Evolutionary conservation across 2,329 filamentous ascomycete genomes (phyloP).

Genomic region (Arthrobotrys conoides): DNA sequence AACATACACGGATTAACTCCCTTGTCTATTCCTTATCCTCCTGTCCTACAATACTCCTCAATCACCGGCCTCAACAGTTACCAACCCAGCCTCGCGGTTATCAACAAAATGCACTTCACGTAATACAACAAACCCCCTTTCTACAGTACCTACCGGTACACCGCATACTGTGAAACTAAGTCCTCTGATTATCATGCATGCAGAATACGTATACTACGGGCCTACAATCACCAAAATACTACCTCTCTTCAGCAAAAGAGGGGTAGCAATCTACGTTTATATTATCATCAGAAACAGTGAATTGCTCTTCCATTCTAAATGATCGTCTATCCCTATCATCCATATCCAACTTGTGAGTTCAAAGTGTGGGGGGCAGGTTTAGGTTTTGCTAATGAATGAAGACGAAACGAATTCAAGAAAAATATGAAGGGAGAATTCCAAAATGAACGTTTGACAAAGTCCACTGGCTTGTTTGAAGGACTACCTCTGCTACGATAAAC

Average conservation of each 20-base stretch:
- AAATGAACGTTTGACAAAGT: constrained; percentile 7
- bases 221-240: no score
- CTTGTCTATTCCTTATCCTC: no score
- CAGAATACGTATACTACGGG: background rate
- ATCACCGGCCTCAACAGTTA: no score
- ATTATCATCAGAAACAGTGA: background rate
- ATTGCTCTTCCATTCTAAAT: constrained; percentile 55
- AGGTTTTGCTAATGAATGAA: constrained; percentile 25
- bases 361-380: constrained; percentile 18
- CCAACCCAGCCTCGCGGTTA: no score
- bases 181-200: background rate
- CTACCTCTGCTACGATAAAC: background rate
- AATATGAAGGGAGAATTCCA: constrained; percentile 6
- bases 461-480: background rate
- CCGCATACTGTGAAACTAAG: background rate
- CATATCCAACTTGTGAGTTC: constrained; percentile 35
- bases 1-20: no score
- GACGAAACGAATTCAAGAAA: constrained; percentile 32
- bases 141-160: background rate
- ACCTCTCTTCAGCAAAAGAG: background rate
- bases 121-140: constrained; percentile 1
- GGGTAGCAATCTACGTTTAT: background rate
- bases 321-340: constrained; percentile 48
- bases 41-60: no score
- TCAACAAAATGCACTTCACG: background rate